Percentiles rank a stretch among this genome's conserved stretches.
Conservation (phyloP, 2,329 filamentous ascomycete genomes). For the Diatrype stigma region DNA sequence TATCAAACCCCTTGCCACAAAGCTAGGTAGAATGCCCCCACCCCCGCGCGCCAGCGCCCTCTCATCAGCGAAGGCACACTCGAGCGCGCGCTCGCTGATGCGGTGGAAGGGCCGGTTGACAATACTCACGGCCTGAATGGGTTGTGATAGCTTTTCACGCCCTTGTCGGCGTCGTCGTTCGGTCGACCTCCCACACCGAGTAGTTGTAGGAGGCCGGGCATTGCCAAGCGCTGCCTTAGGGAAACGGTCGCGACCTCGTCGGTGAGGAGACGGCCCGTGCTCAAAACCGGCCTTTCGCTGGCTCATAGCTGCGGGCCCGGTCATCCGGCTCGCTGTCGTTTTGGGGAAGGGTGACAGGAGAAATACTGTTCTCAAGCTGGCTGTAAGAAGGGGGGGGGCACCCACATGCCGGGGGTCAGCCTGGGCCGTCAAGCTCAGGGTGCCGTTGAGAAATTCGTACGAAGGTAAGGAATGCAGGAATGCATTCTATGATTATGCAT, state of each 20-base stretch:
- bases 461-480: background rate
- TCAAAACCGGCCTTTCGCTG: background rate
- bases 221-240: slow-evolving; percentile 3
- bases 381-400: background rate
- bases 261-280: slow-evolving; percentile 3
- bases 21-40: no score
- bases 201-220: background rate
- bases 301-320: slow-evolving; percentile 53
- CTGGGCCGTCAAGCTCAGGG: background rate
- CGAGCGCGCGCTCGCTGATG: background rate
- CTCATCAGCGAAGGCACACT: background rate
- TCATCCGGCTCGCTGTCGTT: slow-evolving; percentile 41
- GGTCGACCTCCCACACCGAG: slow-evolving; percentile 1
- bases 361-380: background rate
- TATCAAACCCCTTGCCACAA: no score
- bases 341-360: background rate
- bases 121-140: background rate
- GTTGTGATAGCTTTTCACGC: background rate
- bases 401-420: background rate
- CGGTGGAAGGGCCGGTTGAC: background rate
- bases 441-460: background rate
- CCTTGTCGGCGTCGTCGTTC: background rate
- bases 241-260: slow-evolving; percentile 2
- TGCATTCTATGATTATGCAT: no score
- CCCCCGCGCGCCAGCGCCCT: background rate